These are phyloP conservation scores for Leccinellum luteum DNA, from an alignment of 768 basidiomycete genomes.

Conservation along the genomic window DNA sequence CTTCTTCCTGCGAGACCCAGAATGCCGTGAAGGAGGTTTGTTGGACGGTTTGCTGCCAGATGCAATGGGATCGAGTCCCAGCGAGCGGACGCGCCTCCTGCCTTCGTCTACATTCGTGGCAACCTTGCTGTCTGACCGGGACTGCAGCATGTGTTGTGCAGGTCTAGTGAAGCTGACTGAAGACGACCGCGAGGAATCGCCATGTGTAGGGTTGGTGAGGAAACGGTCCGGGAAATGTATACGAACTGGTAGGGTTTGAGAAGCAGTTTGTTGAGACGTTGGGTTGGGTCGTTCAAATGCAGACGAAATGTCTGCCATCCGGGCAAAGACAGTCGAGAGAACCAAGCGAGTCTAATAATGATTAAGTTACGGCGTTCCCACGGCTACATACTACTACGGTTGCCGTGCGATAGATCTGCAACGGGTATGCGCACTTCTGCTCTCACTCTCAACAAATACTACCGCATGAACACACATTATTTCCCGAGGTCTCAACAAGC, in stretches of 20 bases:
- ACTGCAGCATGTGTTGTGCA: constrained; percentile 10
- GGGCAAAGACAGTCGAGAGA: not conserved
- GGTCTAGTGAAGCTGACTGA: constrained; percentile 23
- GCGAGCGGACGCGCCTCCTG: constrained; percentile 21
- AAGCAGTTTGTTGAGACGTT: constrained; percentile 10
- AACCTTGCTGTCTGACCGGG: constrained; percentile 13
- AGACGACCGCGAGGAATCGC: constrained; percentile 33
- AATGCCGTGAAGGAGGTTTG: constrained; percentile 11
- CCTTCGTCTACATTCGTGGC: constrained; percentile 11
- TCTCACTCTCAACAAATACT: constrained; percentile 4
- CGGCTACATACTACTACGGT: constrained; percentile 13
- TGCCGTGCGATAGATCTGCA: constrained; percentile 11
- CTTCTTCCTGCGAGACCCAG: constrained; percentile 22
- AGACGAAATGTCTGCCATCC: constrained; percentile 32
- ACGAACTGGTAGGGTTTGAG: constrained; percentile 22
- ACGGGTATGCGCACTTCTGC: constrained; percentile 2
- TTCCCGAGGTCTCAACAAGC: not conserved
- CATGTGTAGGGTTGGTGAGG: constrained; percentile 22
- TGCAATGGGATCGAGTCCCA: constrained; percentile 16
- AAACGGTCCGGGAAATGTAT: constrained; percentile 36
- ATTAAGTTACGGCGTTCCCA: constrained; percentile 18
- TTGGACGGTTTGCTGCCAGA: constrained; percentile 15
- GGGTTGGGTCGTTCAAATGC: constrained; percentile 18
- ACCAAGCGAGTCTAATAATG: not conserved
- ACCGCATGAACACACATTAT: not conserved